Evolutionary conservation across 257 asterid species (phyloP).

Genomic region (Nicotiana noctiflora): DNA sequence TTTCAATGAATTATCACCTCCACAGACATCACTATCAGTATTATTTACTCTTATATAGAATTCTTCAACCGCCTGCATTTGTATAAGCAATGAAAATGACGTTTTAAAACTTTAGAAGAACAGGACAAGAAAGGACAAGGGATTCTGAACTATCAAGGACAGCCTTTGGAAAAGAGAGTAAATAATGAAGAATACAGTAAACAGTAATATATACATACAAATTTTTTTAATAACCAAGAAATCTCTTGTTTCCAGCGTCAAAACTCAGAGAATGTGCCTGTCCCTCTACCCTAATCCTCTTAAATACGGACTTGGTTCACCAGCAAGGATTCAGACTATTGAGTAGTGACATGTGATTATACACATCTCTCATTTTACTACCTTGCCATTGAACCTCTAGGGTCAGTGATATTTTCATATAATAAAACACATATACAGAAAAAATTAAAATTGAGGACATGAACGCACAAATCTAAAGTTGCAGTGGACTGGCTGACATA

Average conservation of each 20-base stretch:
- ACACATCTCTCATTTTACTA: neutral
- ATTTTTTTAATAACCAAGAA: neutral
- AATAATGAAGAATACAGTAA: neutral
- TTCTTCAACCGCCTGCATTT: slow-evolving; percentile 69
- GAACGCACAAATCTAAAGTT: too few species aligned
- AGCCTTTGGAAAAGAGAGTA: neutral
- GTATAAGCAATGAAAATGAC: neutral
- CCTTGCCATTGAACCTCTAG: neutral
- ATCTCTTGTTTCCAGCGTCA: neutral
- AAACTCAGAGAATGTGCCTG: too few species aligned
- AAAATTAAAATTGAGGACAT: neutral
- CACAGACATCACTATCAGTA: slow-evolving; percentile 8
- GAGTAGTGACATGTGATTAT: neutral
- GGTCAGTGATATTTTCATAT: neutral
- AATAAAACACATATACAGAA: neutral
- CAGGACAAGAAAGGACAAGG: neutral
- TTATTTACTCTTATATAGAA: slow-evolving; percentile 42
- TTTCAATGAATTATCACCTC: slow-evolving; percentile 8
- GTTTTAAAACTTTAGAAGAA: neutral
- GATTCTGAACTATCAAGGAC: neutral
- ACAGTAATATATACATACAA: neutral
- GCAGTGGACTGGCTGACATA: neutral
- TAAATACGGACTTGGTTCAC: neutral
- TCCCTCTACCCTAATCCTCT: neutral
- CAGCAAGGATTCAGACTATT: neutral